phyloP scores from a whole-genome alignment of 192 early-diverging fungal species.

The Coemansia nantahalensis region DNA sequence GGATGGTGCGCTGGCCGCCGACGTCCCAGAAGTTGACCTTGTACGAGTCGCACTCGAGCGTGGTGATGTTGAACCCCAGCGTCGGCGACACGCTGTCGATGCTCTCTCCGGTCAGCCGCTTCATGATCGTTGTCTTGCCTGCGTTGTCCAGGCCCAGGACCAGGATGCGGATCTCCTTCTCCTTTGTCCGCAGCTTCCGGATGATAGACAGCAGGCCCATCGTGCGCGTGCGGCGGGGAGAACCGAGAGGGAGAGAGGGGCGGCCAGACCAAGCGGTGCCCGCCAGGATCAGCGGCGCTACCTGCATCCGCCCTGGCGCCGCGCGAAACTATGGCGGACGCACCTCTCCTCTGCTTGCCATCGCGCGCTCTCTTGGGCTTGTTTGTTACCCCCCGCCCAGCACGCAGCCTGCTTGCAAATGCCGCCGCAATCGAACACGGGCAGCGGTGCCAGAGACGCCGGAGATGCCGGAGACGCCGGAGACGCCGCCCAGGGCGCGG shows the following conservation, averaged over 20 bases:
- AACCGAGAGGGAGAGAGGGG: too few relatives aligned
- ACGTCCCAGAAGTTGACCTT: slow-evolving; percentile 96
- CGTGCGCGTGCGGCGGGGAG: too few relatives aligned
- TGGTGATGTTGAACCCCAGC: slow-evolving; percentile 98
- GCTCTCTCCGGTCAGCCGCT: slow-evolving; percentile 90
- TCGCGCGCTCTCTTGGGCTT: too few relatives aligned
- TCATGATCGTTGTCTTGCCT: slow-evolving; percentile 97
- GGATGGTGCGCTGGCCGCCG: slow-evolving; percentile 94
- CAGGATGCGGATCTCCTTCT: slow-evolving; percentile 91
- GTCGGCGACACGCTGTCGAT: slow-evolving; percentile 92
- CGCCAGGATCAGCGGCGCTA: too few relatives aligned
- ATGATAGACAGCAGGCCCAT: slow-evolving; percentile 98
- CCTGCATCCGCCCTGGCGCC: too few relatives aligned
- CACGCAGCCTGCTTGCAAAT: too few relatives aligned
- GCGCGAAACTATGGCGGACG: too few relatives aligned
- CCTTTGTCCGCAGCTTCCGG: slow-evolving; percentile 85
- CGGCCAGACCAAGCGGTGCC: too few relatives aligned
- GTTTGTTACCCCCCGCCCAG: too few relatives aligned
- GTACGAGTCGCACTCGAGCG: slow-evolving; percentile 65
- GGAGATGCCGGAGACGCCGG: not conserved
- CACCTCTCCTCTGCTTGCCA: too few relatives aligned
- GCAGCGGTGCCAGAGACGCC: not conserved
- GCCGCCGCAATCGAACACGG: too few relatives aligned
- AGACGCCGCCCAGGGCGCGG: not conserved
- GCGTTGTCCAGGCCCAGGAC: slow-evolving; percentile 99